Evolutionary conservation across 2,329 filamentous ascomycete genomes (phyloP).

Genomic region (Pestalotiopsis fici): DNA sequence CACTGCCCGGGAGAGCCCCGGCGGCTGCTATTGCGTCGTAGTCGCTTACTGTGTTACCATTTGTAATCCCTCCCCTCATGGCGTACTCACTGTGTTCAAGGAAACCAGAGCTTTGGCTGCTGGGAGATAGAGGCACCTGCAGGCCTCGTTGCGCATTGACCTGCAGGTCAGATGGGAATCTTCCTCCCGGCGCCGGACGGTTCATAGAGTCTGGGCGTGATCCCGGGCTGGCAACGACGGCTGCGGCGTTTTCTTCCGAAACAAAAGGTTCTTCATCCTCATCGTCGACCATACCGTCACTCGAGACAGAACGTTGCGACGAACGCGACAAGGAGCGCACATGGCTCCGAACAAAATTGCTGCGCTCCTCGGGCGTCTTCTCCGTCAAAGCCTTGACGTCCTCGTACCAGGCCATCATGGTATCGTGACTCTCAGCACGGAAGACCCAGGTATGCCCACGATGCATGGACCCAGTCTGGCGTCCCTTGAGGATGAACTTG

Average conservation of each 20-base stretch:
- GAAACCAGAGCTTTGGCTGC: conserved; percentile 75
- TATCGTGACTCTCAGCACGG: conserved; percentile 76
- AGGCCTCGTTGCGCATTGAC: conserved; percentile 77
- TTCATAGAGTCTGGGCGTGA: conserved; percentile 52
- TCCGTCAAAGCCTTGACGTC: conserved; percentile 90
- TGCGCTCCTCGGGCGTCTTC: conserved; percentile 84
- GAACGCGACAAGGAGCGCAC: conserved; percentile 74
- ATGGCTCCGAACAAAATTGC: conserved; percentile 82
- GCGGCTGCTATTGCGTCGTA: conserved; percentile 62
- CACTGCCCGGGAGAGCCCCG: conserved; percentile 52
- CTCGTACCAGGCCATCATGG: conserved; percentile 96
- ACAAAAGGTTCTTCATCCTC: conserved; percentile 68
- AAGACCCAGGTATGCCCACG: conserved; percentile 76
- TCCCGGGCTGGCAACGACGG: conserved; percentile 47
- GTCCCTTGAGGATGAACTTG: conserved; percentile 97
- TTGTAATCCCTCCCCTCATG: conserved; percentile 18
- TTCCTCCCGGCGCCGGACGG: conserved; percentile 87
- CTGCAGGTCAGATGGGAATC: conserved; percentile 93
- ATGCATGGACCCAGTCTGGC: conserved; percentile 91
- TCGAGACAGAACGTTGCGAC: conserved; percentile 64
- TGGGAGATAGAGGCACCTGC: conserved; percentile 77
- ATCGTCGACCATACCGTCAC: conserved; percentile 77
- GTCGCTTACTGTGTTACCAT: conserved; percentile 36
- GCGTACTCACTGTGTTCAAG: conserved; percentile 28
- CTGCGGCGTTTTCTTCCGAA: conserved; percentile 53